phyloP scores from a whole-genome alignment of 495 filamentous ascomycete genomes.

The Trichoderma erinaceum region DNA sequence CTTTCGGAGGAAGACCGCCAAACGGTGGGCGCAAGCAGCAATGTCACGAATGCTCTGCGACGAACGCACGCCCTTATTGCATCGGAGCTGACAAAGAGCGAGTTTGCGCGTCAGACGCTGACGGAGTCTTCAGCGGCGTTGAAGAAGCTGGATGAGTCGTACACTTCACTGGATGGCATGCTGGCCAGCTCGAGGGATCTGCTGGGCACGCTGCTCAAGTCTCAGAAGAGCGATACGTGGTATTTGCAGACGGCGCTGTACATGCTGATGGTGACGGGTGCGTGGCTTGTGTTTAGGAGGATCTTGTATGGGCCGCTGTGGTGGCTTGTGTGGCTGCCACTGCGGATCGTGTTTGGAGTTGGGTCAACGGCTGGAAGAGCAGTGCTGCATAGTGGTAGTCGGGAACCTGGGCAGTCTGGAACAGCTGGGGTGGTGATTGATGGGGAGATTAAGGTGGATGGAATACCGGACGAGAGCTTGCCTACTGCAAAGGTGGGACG shows the following conservation, averaged over 20 bases:
- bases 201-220: slow-evolving; percentile 69
- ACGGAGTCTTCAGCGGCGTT: slow-evolving; percentile 75
- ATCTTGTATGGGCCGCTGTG: slow-evolving; percentile 84
- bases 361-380: slow-evolving; percentile 40
- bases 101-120: slow-evolving; percentile 84
- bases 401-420: slow-evolving; percentile 32
- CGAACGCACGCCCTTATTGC: slow-evolving; percentile 82
- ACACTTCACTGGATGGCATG: slow-evolving; percentile 69
- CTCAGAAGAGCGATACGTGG: slow-evolving; percentile 94
- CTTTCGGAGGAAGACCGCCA: slow-evolving; percentile 59
- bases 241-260: slow-evolving; percentile 87
- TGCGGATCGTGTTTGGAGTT: slow-evolving; percentile 51
- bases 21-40: slow-evolving; percentile 62
- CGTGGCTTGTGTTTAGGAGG: slow-evolving; percentile 79
- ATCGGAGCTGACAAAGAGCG: slow-evolving; percentile 70
- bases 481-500: slow-evolving; percentile 34
- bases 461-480: slow-evolving; percentile 43
- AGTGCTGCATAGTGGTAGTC: slow-evolving; percentile 24
- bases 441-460: slow-evolving; percentile 27
- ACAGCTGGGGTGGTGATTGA: slow-evolving; percentile 25
- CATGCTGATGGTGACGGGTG: slow-evolving; percentile 65
- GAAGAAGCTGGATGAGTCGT: slow-evolving; percentile 68
- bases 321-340: slow-evolving; percentile 78
- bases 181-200: slow-evolving; percentile 67
- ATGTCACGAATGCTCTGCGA: slow-evolving; percentile 78